These are phyloP conservation scores for Phyllosticta paracitricarpa DNA, from an alignment of 2,329 filamentous ascomycete species.

Conservation along the genomic window DNA sequence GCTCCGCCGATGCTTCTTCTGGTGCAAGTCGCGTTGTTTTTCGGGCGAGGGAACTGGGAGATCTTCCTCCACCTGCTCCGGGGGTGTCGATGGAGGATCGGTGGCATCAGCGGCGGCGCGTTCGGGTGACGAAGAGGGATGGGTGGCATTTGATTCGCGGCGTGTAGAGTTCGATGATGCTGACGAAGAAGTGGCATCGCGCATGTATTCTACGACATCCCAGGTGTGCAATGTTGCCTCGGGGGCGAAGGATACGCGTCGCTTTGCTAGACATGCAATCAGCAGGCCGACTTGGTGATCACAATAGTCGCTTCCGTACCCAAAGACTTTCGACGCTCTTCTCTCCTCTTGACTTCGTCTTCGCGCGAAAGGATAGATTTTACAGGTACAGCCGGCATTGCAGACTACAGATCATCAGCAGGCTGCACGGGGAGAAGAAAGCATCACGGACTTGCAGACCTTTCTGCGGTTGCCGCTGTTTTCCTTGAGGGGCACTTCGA, in stretches of 20 bases:
- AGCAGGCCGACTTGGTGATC: neutral
- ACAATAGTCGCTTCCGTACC: conserved; percentile 34
- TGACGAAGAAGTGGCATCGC: conserved; percentile 71
- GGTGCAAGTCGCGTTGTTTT: conserved; percentile 54
- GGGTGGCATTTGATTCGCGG: conserved; percentile 54
- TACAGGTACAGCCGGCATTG: conserved; percentile 41
- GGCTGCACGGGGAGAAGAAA: neutral
- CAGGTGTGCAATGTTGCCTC: conserved; percentile 97
- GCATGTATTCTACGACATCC: conserved; percentile 81
- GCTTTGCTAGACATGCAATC: conserved; percentile 48
- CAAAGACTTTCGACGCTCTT: conserved; percentile 83
- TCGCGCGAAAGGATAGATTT: conserved; percentile 48
- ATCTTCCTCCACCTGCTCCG: conserved; percentile 50
- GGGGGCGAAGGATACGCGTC: conserved; percentile 91
- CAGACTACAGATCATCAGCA: conserved; percentile 27
- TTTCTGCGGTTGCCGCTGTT: conserved; percentile 68
- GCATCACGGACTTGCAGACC: conserved; percentile 39
- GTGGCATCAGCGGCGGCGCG: conserved; percentile 35
- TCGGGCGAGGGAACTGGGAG: conserved; percentile 50
- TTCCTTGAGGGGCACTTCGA: conserved; percentile 66
- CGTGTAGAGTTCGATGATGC: conserved; percentile 65
- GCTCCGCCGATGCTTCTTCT: conserved; percentile 50
- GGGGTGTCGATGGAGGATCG: conserved; percentile 52
- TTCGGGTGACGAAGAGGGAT: conserved; percentile 19
- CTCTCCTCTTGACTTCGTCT: conserved; percentile 54